Percentiles rank a stretch among this genome's conserved stretches.
These are phyloP conservation scores for Solioccasus polychromus DNA, from an alignment of 768 basidiomycete genomes.

Conservation along the genomic window DNA sequence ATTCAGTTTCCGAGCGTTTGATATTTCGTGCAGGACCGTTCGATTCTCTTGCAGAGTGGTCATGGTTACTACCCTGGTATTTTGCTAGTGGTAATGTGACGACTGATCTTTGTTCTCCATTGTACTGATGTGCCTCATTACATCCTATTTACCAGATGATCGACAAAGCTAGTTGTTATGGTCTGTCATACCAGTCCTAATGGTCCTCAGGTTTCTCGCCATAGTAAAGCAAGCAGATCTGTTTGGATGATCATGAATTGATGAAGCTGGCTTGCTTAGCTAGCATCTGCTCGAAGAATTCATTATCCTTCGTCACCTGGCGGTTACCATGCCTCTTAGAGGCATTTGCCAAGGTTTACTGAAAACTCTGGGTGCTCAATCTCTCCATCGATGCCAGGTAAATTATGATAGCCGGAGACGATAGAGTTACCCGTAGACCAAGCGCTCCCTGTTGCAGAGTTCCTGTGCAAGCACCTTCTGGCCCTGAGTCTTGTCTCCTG, in stretches of 20 bases:
- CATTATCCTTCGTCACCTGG: slow-evolving; percentile 1
- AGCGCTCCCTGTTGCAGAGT: slow-evolving; percentile 10
- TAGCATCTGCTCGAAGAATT: slow-evolving; percentile 7
- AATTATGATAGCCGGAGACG: slow-evolving; percentile 2
- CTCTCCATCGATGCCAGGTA: slow-evolving; percentile 13
- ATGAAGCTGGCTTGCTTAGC: slow-evolving; percentile 2
- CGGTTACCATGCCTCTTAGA: slow-evolving; percentile 8
- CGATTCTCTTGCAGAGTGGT: too few species aligned
- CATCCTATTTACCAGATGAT: slow-evolving; percentile 1
- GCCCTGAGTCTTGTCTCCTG: too few species aligned
- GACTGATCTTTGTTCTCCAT: too few species aligned
- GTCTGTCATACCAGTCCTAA: slow-evolving; percentile 11
- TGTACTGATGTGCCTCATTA: too few species aligned
- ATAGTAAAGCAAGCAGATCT: slow-evolving; percentile 10
- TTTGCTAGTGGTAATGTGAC: too few species aligned
- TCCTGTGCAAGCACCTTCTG: slow-evolving; percentile 6
- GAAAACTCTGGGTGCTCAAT: not conserved
- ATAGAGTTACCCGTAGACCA: slow-evolving; percentile 11
- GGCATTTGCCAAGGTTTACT: slow-evolving; percentile 1
- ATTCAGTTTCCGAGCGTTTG: too few species aligned
- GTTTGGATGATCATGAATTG: slow-evolving; percentile 8
- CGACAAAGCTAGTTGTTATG: not conserved
- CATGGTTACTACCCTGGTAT: too few species aligned
- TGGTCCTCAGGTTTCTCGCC: slow-evolving; percentile 3
- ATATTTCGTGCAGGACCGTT: too few species aligned